Evolutionary conservation across 129 eudicot species (phyloP), one percentile per base, ranked within the genome.

Genomic region (Ambrosia artemisiifolia): DNA sequence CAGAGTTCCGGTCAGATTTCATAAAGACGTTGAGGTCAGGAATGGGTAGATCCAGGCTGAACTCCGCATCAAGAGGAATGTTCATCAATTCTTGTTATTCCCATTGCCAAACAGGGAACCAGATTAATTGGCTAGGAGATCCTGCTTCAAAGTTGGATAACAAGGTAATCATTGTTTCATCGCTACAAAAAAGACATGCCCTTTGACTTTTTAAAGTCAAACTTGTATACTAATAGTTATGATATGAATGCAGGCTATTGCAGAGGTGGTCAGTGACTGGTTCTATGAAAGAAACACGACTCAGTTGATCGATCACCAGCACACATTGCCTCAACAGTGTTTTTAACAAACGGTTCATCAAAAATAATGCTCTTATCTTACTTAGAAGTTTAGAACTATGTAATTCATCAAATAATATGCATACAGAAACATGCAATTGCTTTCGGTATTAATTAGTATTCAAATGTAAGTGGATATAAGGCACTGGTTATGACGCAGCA

Each of bases 101-200:
- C 63, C 84, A 80, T 11, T 80, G 84, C 80, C 84, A 80, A 69
- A 42, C 84, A 50, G 80, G 84, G 34, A 80, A 75, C 20, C 80
- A 75, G 44, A 53, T 80, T 16, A 80, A 72, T 44, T 80, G 84
- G 84, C 61, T 80, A 32, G 84, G 84, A 63, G 77, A 80, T 62
- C 36, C 84, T 53, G 80, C 84, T 69, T 80, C 84, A 42, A 80
- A 63, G 63, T 44, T 80, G 69, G 77, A 80, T 75, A 80, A 80
- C 47, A 80, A 80, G 80, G 80, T 75, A 69, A 66, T 28, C 28
- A 19, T 30, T 24, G 5, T n/a, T 68, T 56, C 42, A 7, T 76
- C 63, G 18, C 36, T 43, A 18, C 35, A 36, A 17, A 38, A 48
- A 33, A 47, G 63, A 33, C 7, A 33, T 63, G 14, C 2, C 1